phyloP scores from a whole-genome alignment of 2,329 filamentous ascomycete genomes.

The Aspergillus intermedius region DNA sequence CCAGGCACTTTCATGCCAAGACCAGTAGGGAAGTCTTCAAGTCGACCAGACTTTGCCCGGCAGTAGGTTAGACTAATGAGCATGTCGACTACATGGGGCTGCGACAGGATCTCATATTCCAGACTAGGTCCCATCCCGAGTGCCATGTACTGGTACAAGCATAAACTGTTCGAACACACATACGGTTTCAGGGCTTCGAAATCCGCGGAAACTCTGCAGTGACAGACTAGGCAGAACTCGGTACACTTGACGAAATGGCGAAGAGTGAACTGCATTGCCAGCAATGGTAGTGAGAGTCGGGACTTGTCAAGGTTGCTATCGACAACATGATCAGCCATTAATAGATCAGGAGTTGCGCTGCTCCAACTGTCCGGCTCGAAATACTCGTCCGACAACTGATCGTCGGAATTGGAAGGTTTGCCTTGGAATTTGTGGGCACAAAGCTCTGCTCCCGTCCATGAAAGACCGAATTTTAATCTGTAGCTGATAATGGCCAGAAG shows the following conservation, averaged over 20 bases:
- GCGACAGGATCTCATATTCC: conserved; percentile 73
- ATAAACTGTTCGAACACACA: conserved; percentile 69
- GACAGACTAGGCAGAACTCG: conserved; percentile 81
- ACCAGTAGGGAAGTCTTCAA: conserved; percentile 53
- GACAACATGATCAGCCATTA: conserved; percentile 47
- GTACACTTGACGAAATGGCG: conserved; percentile 74
- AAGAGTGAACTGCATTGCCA: conserved; percentile 67
- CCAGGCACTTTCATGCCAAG: conserved; percentile 49
- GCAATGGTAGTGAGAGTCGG: conserved; percentile 49
- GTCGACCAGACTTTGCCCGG: conserved; percentile 38
- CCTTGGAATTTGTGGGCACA: conserved; percentile 47
- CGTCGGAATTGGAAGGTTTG: conserved; percentile 12
- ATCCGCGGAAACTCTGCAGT: conserved; percentile 57
- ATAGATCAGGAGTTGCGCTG: conserved; percentile 32
- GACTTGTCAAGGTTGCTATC: conserved; percentile 17
- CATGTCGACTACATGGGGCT: conserved; percentile 77
- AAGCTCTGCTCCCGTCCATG: conserved; percentile 63
- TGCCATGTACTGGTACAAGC: conserved; percentile 80
- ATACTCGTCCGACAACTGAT: conserved; percentile 12
- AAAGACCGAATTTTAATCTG: conserved; percentile 46
- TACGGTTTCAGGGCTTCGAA: conserved; percentile 54
- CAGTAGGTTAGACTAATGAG: conserved; percentile 74
- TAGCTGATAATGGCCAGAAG: conserved; percentile 62
- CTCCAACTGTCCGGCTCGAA: conserved; percentile 17
- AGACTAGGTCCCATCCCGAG: conserved; percentile 80